Base-by-base conservation (phyloP, 306 rosid genomes). In the Vigna nakashimae region DNA sequence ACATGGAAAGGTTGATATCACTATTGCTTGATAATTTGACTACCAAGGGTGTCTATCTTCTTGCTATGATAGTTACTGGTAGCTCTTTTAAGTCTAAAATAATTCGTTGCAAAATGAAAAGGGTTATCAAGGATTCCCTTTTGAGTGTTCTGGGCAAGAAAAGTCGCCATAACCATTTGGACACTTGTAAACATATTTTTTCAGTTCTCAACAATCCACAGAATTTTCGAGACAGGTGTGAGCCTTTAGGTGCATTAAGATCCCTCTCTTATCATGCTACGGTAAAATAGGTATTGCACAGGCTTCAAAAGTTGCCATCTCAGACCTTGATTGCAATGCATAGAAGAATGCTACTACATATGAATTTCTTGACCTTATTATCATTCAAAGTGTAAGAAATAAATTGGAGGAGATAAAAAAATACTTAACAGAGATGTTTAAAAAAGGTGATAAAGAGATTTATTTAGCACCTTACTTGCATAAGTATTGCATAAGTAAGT, bases 101-200 rank as follows among this genome's bases (percentile, higher is more conserved):
- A 70, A 94, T 93, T 63, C 89, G 95, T 36, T 82, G 75, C 73
- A 88, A 86, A 83, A 78, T 94, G 89, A 94, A 88, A 68, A 80
- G 43, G 63, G 38, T 83, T 52, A 82, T 94, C 65, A 81, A 65
- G 82, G 84, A 62, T 74, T 80, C 79, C 76, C 78, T 92, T 81
- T 85, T 87, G 22, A 84, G 59, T 49, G 64, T 78, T 83, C 12
- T 84, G 36, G 65, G 81, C 52, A 76, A 82, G 57, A 72, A 71
- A 76, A 68, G 42, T 73, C 43, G 36, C 74, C 48, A 48, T 38
- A 45, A 75, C 14, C 45, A 24, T 63, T 59, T 64, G 62, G 86
- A 85, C 40, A 80, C 80, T 46, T 73, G 60, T 52, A 81, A 75
- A 79, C 74, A 75, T 48, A 4, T 94, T 56, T 77, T 82, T 82